Conservation (phyloP, 2,329 filamentous ascomycete genomes). For the Ophiosphaerella korrae region DNA sequence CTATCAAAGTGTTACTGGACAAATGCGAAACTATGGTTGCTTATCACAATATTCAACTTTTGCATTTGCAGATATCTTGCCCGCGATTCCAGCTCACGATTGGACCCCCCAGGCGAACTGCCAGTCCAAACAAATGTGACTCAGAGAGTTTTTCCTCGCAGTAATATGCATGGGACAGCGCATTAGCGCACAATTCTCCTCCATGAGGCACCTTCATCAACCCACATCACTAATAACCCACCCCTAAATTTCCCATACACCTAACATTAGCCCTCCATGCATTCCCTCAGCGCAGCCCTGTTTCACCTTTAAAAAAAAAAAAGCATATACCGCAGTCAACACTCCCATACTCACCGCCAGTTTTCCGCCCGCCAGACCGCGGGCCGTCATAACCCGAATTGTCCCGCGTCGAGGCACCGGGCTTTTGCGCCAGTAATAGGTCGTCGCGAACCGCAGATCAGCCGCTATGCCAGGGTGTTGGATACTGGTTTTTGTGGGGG, state of each 20-base stretch:
- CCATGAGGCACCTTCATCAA: too few species aligned
- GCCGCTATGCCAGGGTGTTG: neutral
- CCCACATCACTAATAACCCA: too few species aligned
- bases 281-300: too few species aligned
- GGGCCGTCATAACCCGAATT: neutral
- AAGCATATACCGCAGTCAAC: neutral
- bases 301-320: too few species aligned
- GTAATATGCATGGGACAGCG: too few species aligned
- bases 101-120: too few species aligned
- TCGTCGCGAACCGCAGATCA: neutral
- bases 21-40: constrained; percentile 4
- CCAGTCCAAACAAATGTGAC: too few species aligned
- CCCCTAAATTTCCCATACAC: too few species aligned
- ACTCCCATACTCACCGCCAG: constrained; percentile 5
- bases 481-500: neutral
- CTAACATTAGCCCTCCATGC: too few species aligned
- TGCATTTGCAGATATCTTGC: neutral
- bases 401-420: neutral
- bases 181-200: too few species aligned
- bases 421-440: neutral
- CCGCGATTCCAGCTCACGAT: neutral
- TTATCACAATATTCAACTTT: neutral
- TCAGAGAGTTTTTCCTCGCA: too few species aligned
- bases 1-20: constrained; percentile 14
- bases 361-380: neutral